Conservation (phyloP, 345 rosid genomes). For the Populus simonii region DNA sequence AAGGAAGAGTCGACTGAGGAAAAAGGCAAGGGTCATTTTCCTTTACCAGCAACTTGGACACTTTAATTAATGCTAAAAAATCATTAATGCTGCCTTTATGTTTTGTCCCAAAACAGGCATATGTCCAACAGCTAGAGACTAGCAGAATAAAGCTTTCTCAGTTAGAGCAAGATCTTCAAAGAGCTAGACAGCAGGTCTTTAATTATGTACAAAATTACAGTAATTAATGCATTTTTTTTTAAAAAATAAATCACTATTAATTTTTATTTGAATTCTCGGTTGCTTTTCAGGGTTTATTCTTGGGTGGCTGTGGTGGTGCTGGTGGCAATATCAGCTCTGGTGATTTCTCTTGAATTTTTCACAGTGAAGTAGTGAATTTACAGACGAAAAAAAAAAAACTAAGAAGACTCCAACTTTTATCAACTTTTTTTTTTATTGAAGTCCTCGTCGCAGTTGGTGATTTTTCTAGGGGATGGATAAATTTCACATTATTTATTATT, state of each 20-base stretch:
- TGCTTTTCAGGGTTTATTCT: slow-evolving; percentile 63
- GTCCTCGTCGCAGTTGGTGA: no score
- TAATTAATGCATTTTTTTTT: background rate
- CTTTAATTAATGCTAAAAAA: background rate
- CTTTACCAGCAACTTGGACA: background rate
- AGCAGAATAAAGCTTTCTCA: slow-evolving; percentile 87
- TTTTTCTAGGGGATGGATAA: no score
- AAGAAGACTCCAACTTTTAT: background rate
- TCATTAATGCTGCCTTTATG: background rate
- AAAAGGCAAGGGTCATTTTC: slow-evolving; percentile 52
- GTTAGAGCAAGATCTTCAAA: slow-evolving; percentile 91
- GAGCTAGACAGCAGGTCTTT: slow-evolving; percentile 88
- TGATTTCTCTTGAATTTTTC: slow-evolving; percentile 20
- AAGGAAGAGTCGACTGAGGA: slow-evolving; percentile 91
- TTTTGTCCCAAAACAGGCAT: slow-evolving; percentile 60
- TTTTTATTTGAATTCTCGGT: background rate
- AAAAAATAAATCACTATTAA: background rate
- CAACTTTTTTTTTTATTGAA: background rate
- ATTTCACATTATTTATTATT: no score
- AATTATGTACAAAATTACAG: background rate
- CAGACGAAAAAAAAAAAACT: background rate
- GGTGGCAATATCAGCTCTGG: slow-evolving; percentile 83
- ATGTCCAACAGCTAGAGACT: slow-evolving; percentile 93
- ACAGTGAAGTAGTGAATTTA: background rate
- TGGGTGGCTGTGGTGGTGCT: slow-evolving; percentile 72